Evolutionary conservation across 2,329 filamentous ascomycete genomes (phyloP), one percentile per base, ranked within the genome.

Genomic region (Leptographium procerum): DNA sequence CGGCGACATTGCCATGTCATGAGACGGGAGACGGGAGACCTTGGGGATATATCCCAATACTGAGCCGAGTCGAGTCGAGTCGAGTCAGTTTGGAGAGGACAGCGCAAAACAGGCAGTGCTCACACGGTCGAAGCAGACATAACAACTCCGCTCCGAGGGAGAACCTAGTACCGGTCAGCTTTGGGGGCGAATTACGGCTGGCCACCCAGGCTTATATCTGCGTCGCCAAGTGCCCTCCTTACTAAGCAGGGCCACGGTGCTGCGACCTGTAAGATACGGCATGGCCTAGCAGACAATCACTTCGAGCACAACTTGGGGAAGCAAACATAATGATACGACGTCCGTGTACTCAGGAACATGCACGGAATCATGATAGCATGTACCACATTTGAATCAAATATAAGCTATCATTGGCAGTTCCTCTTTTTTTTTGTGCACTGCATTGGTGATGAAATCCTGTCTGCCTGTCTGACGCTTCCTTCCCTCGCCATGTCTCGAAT

Each of bases 1-100:
- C 4, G 40, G 16, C 22, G 55, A 57, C 10, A 26, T 57, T 16
- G 47, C 22, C 56, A 57, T 57, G 56, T 52, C 56, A 19, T 57
- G 56, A 57, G 28, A 40, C 48, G 16, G 14, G 56, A 57, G 28
- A 40, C 48, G 16, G 14, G 13, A 50, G 24, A 24, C 24, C 47
- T 28, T 50, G 47, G 36, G 36, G 36, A 40, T 40, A 19, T 9
- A 36, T 36, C 31, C 31, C 31, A 19, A 19, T 40, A 13, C 7
- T 24, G 26, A 50, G 47, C 22, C 47, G 24, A n/a, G 24, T 26
- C 45, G n/a, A n/a, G n/a, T 14, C 47, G 26, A 50, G 47, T 13
- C 47, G 24, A n/a, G 24, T 26, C 45, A 4, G 11, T n/a, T 48
- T 10, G 19, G 19, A 13, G 43, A 48, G 22, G 45, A 22, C 45